Evolutionary conservation across 2,329 filamentous ascomycete species (phyloP), one percentile per base, ranked within the genome.

Genomic region (Elsinoe fawcettii): DNA sequence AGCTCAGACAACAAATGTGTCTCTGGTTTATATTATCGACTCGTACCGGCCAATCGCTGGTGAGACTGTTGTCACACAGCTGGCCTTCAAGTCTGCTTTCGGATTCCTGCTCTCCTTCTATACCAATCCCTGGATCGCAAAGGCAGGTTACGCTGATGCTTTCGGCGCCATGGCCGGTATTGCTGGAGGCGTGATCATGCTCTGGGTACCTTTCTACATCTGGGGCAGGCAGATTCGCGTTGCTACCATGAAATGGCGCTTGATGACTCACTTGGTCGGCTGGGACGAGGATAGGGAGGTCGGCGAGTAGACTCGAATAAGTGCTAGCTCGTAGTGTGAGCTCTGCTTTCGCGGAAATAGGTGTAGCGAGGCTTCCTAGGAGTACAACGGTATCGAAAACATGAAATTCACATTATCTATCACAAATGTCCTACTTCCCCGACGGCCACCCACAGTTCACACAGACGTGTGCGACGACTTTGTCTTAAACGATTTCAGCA

Each of bases 51-150:
- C 80, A 0, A 73, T 82, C 32, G 78, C 80, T 2, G 80, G 79
- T 6, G 81, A 83, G 64, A 70, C 80, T 9, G 76, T 76, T 0
- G 68, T 83, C 18, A 74, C 80, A 0, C 74, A 80, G 23, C 61
- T 63, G 9, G 61, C 59, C 8, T 62, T 61, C 55, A 60, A 62
- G 32, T 59, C 78, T 14, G 65, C 76, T 6, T 82, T 83, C 63
- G 80, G 79, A 3, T 83, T 83, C 64, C 68, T 83, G 1, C 70
- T 83, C 1, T 80, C 76, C 0, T 83, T 83, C 64, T 83, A 83
- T 64, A 82, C 79, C 1, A 83, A 83, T 63, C 74, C 78, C 0
- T 83, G 80, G 80, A 74, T 83, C 36, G 67, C 71, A 5, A 27
- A 71, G 57, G 67, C 67, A 1, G 81, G 80, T 0, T 83, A 83